These are phyloP conservation scores for Lanmaoa rubissima DNA, from an alignment of 768 basidiomycete genomes.

Conservation along the genomic window DNA sequence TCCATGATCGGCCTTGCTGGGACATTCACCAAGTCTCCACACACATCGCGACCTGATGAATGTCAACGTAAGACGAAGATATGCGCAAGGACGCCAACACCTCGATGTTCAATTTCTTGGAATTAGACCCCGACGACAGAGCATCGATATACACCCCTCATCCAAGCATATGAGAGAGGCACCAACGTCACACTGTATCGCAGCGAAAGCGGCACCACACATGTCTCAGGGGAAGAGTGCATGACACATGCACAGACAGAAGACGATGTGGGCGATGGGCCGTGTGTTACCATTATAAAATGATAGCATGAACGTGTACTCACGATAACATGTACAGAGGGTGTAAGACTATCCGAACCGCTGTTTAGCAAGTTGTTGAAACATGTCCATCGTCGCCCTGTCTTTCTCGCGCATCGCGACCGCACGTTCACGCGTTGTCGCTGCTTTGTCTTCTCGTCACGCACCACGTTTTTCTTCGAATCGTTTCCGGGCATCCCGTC, in stretches of 20 bases:
- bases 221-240: background rate
- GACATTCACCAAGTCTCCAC: no score
- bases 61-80: no score
- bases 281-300: background rate
- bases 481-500: constrained; percentile 67
- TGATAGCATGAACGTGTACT: constrained; percentile 10
- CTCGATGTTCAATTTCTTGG: no score
- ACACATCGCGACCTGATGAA: no score
- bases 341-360: constrained; percentile 45
- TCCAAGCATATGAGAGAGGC: no score
- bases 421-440: constrained; percentile 58
- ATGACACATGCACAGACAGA: background rate
- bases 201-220: no score
- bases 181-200: no score
- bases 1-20: no score
- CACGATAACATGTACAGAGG: background rate
- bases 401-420: constrained; percentile 73
- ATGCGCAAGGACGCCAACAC: no score
- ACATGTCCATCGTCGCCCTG: constrained; percentile 95
- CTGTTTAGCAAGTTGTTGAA: constrained; percentile 86
- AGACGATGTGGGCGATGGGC: background rate
- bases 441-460: constrained; percentile 47
- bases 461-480: constrained; percentile 50
- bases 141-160: no score
- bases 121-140: no score